phyloP scores from a whole-genome alignment of 805 yeast species.

The Starmerella stellata region DNA sequence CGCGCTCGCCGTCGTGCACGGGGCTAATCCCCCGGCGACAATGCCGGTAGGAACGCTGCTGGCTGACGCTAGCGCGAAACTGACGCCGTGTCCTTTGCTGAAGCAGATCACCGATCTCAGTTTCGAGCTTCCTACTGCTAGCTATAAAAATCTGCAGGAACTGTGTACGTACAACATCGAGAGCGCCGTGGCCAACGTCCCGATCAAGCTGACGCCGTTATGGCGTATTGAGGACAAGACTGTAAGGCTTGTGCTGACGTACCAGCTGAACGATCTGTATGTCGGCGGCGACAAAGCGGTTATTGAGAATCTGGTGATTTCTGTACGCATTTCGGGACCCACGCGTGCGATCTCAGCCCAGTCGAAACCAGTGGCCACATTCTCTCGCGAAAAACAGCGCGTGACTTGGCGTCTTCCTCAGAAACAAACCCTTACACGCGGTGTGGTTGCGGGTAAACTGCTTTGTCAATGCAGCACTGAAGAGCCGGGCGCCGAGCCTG shows the following conservation, averaged over 20 bases:
- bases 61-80: conserved; percentile 13
- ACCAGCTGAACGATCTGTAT: conserved; percentile 37
- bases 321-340: conserved; percentile 43
- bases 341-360: conserved; percentile 43
- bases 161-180: conserved; percentile 50
- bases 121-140: conserved; percentile 22
- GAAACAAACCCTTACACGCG: conserved; percentile 24
- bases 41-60: conserved; percentile 13
- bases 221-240: conserved; percentile 82
- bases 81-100: conserved; percentile 13
- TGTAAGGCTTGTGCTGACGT: conserved; percentile 63
- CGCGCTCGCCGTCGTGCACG: conserved; percentile 32
- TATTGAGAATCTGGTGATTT: conserved; percentile 42
- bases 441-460: conserved; percentile 39
- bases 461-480: conserved; percentile 75
- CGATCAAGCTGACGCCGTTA: conserved; percentile 56
- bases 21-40: not conserved
- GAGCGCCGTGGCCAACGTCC: conserved; percentile 30
- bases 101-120: conserved; percentile 12
- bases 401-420: conserved; percentile 63
- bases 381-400: conserved; percentile 68
- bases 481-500: conserved; percentile 50
- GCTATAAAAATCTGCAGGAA: conserved; percentile 32
- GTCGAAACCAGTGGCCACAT: conserved; percentile 82
- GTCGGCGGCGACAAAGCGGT: conserved; percentile 26